Evolutionary conservation across 1,284 basidiomycete species (phyloP).

Genomic region (Athelia sp.): DNA sequence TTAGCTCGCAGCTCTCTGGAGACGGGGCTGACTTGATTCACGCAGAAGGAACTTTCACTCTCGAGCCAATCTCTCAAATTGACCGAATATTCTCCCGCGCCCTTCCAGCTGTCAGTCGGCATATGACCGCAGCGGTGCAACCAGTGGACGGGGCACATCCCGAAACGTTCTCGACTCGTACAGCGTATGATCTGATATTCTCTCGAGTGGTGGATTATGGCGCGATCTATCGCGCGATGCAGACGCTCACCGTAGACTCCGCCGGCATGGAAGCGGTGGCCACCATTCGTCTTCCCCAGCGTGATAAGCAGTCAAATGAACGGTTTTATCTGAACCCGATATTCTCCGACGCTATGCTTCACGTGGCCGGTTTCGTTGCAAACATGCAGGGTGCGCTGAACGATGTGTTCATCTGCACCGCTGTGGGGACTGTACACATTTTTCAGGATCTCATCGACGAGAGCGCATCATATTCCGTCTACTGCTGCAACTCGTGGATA

Average conservation of each 20-base stretch:
- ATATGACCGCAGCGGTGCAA: conserved; percentile 25
- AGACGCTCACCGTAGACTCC: conserved; percentile 43
- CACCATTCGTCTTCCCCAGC: conserved; percentile 40
- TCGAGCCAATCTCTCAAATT: conserved; percentile 25
- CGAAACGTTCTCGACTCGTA: conserved; percentile 53
- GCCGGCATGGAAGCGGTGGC: conserved; percentile 52
- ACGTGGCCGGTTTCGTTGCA: conserved; percentile 63
- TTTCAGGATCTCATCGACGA: conserved; percentile 36
- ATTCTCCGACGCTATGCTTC: conserved; percentile 65
- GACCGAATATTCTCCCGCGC: conserved; percentile 33
- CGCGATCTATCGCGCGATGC: conserved; percentile 50
- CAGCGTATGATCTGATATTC: conserved; percentile 61
- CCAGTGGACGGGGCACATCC: conserved; percentile 14
- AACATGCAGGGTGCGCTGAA: conserved; percentile 47
- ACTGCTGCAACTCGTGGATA: conserved; percentile 41
- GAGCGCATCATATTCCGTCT: conserved; percentile 41
- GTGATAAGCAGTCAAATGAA: conserved; percentile 31
- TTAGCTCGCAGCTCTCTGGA: conserved; percentile 33
- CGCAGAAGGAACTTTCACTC: conserved; percentile 42
- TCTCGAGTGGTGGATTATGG: conserved; percentile 65
- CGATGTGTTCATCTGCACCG: conserved; percentile 60
- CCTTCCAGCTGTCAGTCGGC: conserved; percentile 29
- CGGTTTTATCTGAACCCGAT: conserved; percentile 45
- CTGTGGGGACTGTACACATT: conserved; percentile 43
- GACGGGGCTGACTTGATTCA: conserved; percentile 34